Evolutionary conservation across 129 eudicot genomes (phyloP).

Genomic region (Lonicera japonica): DNA sequence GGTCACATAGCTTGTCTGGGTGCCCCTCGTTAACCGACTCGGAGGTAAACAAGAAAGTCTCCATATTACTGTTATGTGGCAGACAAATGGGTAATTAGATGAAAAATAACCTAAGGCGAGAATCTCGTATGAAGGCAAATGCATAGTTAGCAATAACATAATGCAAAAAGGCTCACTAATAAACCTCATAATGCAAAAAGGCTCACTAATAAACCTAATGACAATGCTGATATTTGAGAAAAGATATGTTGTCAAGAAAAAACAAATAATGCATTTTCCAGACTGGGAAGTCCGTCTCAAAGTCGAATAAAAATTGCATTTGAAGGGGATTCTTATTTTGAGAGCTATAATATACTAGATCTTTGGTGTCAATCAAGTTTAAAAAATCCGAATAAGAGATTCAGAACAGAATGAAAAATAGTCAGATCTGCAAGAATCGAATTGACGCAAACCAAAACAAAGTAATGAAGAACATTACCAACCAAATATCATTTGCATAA

Average conservation of each 20-base stretch:
- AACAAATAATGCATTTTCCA: no score
- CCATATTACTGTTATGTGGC: not conserved
- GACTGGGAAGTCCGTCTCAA: not conserved
- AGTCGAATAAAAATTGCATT: no score
- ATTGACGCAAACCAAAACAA: not conserved
- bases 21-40: constrained; percentile 6
- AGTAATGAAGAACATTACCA: no score
- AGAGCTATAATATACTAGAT: not conserved
- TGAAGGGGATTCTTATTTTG: no score
- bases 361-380: not conserved
- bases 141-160: no score
- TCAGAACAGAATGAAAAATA: not conserved
- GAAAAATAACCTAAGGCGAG: not conserved
- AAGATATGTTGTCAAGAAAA: no score
- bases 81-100: not conserved
- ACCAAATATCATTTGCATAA: not conserved
- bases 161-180: not conserved
- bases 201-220: not conserved
- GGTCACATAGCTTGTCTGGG: constrained; percentile 10
- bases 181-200: not conserved
- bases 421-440: not conserved
- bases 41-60: constrained; percentile 4
- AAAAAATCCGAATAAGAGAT: not conserved
- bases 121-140: not conserved
- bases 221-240: not conserved